phyloP scores from a whole-genome alignment of 352 stramenopile species.

The Chrysophaeum taylorii region DNA sequence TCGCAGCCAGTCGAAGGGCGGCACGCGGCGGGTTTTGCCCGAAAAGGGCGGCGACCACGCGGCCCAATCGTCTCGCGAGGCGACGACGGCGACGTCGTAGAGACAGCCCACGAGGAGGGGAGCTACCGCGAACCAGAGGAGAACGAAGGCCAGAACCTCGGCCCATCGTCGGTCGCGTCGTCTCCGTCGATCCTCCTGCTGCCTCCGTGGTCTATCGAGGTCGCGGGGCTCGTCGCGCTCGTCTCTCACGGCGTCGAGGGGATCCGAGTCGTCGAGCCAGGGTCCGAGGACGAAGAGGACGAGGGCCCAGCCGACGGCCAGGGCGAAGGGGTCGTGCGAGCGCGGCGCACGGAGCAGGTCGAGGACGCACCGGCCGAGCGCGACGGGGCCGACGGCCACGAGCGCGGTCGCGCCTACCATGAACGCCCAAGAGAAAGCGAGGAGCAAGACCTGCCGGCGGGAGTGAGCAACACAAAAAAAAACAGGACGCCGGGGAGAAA shows the following conservation, averaged over 20 bases:
- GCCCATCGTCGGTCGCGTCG: background rate
- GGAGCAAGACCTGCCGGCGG: too few relatives aligned
- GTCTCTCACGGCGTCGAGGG: too few relatives aligned
- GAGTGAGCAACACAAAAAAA: too few relatives aligned
- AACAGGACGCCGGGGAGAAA: too few relatives aligned
- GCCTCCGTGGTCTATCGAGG: too few relatives aligned
- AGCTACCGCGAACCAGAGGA: background rate
- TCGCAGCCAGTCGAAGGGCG: background rate
- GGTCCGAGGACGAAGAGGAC: background rate
- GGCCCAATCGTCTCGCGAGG: background rate
- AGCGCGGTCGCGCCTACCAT: background rate
- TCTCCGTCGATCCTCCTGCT: too few relatives aligned
- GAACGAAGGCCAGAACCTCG: background rate
- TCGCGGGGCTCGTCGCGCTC: too few relatives aligned
- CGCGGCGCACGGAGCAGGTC: background rate
- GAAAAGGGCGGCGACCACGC: background rate
- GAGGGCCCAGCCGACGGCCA: background rate
- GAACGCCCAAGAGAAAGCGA: too few relatives aligned
- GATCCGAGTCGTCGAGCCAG: background rate
- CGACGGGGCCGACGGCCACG: background rate
- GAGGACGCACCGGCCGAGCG: background rate
- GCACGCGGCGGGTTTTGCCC: background rate
- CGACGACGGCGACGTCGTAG: slow-evolving; percentile 3
- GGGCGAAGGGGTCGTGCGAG: background rate
- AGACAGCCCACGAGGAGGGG: background rate